Conservation (phyloP, 108 stramenopile species). For the Nitzschia sp. region DNA sequence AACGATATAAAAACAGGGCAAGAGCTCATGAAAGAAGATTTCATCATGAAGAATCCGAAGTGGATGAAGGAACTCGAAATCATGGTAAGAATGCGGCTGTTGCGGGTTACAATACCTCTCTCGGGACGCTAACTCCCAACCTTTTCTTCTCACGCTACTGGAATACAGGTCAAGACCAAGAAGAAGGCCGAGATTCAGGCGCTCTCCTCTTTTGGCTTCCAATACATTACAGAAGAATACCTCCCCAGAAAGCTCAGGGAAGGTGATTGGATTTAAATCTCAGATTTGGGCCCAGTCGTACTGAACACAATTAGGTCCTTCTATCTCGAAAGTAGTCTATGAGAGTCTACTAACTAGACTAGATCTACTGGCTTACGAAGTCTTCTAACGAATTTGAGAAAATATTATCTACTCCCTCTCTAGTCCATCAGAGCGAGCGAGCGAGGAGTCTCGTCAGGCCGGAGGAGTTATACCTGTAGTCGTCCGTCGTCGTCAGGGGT, state of each 20-base stretch:
- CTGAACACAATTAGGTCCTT: background rate
- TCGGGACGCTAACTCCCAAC: background rate
- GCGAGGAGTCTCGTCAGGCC: too few relatives aligned
- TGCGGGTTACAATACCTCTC: conserved; percentile 12
- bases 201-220: conserved; percentile 94
- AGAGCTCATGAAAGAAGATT: conserved; percentile 93
- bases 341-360: too few relatives aligned
- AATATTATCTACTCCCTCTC: too few relatives aligned
- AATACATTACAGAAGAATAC: conserved; percentile 95
- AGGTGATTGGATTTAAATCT: conserved; percentile 90
- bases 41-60: conserved; percentile 92
- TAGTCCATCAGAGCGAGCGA: too few relatives aligned
- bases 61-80: conserved; percentile 95
- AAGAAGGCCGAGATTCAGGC: conserved; percentile 99
- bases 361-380: too few relatives aligned
- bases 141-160: background rate
- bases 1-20: conserved; percentile 97
- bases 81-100: conserved; percentile 86
- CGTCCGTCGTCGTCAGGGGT: too few relatives aligned
- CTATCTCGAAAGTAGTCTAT: background rate
- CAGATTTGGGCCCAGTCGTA: background rate
- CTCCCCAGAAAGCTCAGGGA: conserved; percentile 91
- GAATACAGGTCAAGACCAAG: conserved; percentile 85
- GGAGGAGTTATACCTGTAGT: too few relatives aligned
- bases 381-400: too few relatives aligned